These are phyloP conservation scores for Solanum clarkiae DNA, from an alignment of 257 asterid genomes.

Conservation along the genomic window DNA sequence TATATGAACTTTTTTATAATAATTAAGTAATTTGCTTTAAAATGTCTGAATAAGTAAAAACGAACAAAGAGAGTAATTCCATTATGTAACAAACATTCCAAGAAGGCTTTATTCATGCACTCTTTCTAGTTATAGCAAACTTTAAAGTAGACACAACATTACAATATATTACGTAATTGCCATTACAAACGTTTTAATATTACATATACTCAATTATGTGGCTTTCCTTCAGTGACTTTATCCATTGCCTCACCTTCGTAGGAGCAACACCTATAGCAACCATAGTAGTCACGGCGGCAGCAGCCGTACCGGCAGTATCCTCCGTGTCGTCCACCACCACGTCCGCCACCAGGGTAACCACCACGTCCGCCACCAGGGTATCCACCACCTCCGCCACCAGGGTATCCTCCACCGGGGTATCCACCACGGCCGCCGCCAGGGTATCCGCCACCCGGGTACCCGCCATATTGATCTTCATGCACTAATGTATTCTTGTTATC, in stretches of 20 bases:
- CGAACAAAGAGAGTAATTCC: neutral
- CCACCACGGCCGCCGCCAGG: neutral
- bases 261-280: neutral
- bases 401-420: conserved; percentile 14
- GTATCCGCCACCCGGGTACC: neutral
- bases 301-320: neutral
- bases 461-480: neutral
- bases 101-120: neutral
- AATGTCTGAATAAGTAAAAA: too few species aligned
- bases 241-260: neutral
- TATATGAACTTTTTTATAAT: too few species aligned
- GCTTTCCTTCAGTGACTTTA: neutral
- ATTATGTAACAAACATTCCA: neutral
- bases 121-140: neutral
- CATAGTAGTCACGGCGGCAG: neutral
- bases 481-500: conserved; percentile 3
- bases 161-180: neutral
- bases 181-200: neutral
- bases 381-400: conserved; percentile 10
- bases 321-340: neutral
- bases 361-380: neutral
- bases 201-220: neutral
- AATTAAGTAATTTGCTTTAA: too few species aligned
- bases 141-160: neutral
- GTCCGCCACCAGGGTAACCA: neutral